Evolutionary conservation across 164 flowering plant genomes (phyloP).

Genomic region (Tetrastigma voinierianum): DNA sequence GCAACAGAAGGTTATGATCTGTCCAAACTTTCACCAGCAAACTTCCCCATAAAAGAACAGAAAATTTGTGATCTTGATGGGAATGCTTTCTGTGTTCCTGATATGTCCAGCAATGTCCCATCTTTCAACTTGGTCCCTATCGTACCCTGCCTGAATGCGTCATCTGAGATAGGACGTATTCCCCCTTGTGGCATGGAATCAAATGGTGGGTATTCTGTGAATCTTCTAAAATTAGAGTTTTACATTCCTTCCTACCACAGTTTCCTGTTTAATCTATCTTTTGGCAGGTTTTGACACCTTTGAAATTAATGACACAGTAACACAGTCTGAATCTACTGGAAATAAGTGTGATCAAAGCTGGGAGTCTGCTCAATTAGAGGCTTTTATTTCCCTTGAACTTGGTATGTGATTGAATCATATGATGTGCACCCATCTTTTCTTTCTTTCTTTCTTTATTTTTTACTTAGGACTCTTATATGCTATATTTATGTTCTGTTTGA

Average conservation of each 20-base stretch:
- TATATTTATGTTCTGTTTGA: background rate
- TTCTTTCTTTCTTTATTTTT: background rate
- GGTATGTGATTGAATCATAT: background rate
- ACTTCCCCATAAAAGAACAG: background rate
- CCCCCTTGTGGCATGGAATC: conserved; percentile 12
- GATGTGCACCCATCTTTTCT: no score
- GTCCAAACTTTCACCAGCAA: conserved; percentile 1
- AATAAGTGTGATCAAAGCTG: background rate
- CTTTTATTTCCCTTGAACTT: conserved; percentile 3
- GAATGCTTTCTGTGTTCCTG: conserved; percentile 3
- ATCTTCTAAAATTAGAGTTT: background rate
- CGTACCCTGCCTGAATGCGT: background rate
- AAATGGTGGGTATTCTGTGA: conserved; percentile 18
- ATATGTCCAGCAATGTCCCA: background rate
- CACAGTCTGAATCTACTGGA: background rate
- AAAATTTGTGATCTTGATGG: background rate
- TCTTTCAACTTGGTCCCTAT: background rate
- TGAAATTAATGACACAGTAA: background rate
- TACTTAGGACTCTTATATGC: background rate
- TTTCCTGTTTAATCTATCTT: background rate
- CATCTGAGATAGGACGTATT: conserved; percentile 1
- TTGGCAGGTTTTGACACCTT: background rate
- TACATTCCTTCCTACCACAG: background rate
- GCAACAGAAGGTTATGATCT: background rate
- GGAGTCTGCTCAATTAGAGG: conserved; percentile 1